Percentiles rank a stretch among this genome's conserved stretches.
These are phyloP conservation scores for Thamnidium elegans DNA, from an alignment of 192 early-diverging fungal genomes.

Conservation along the genomic window DNA sequence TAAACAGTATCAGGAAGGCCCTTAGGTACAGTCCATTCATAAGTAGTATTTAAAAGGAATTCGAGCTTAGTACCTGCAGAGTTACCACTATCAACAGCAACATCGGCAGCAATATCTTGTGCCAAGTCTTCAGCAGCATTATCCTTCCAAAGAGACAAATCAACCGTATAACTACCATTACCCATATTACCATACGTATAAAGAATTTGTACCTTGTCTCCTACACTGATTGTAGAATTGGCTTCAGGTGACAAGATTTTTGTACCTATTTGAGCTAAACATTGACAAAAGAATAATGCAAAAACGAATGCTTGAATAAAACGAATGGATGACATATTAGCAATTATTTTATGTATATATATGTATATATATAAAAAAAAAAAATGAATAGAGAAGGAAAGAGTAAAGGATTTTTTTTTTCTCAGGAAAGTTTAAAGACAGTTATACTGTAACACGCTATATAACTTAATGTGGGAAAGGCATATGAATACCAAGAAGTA, in stretches of 20 bases:
- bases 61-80: conserved; percentile 10
- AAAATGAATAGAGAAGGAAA: conserved; percentile 2
- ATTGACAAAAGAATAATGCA: conserved; percentile 6
- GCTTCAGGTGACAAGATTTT: conserved; percentile 14
- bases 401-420: not conserved
- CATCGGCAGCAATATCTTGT: conserved; percentile 12
- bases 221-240: conserved; percentile 19
- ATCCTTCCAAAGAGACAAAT: conserved; percentile 18
- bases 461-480: too few species aligned
- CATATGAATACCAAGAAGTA: too few species aligned
- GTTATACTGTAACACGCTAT: too few species aligned
- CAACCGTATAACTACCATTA: conserved; percentile 22
- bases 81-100: conserved; percentile 17
- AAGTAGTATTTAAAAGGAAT: conserved; percentile 14
- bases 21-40: conserved; percentile 21
- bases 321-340: not conserved
- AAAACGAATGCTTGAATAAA: not conserved
- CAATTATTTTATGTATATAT: too few species aligned
- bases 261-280: conserved; percentile 19
- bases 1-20: conserved; percentile 15
- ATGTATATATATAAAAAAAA: conserved; percentile 6
- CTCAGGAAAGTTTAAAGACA: too few species aligned
- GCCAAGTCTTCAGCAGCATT: not conserved
- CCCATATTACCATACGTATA: conserved; percentile 27
- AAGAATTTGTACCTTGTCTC: conserved; percentile 18